Percentiles rank a stretch among this genome's conserved stretches.
phyloP scores from a whole-genome alignment of 2,329 filamentous ascomycete species.

The Pyricularia pennisetigena region DNA sequence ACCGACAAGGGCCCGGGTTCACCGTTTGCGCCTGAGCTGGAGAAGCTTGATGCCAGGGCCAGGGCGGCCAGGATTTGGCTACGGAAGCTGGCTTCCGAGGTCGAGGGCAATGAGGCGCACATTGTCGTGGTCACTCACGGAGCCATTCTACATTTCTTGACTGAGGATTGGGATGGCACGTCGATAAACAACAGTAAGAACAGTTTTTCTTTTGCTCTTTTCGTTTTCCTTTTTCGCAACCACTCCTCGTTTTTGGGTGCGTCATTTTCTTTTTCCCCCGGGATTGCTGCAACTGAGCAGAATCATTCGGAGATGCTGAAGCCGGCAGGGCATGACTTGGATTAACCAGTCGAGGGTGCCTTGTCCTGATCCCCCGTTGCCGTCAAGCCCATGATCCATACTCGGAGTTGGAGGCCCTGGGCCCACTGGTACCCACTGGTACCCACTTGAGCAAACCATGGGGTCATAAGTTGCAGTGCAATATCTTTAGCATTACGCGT shows the following conservation, averaged over 20 bases:
- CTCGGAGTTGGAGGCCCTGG: background rate
- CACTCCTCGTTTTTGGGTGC: background rate
- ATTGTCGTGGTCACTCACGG: slow-evolving; percentile 75
- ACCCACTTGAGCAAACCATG: background rate
- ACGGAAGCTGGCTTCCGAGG: slow-evolving; percentile 31
- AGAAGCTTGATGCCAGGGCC: slow-evolving; percentile 51
- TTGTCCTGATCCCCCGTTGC: background rate
- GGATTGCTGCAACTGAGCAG: background rate
- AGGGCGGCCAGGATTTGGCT: slow-evolving; percentile 50
- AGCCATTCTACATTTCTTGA: slow-evolving; percentile 75
- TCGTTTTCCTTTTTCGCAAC: background rate
- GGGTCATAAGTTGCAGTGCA: background rate
- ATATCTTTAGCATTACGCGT: background rate
- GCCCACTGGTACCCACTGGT: background rate
- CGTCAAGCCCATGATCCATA: background rate
- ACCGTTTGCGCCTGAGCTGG: slow-evolving; percentile 34
- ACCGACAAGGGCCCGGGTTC: slow-evolving; percentile 49
- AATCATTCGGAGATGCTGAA: background rate
- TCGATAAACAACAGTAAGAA: slow-evolving; percentile 25
- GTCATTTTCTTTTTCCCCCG: background rate
- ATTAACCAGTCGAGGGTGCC: background rate
- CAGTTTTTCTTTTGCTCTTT: background rate
- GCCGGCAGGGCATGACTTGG: background rate
- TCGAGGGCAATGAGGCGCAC: slow-evolving; percentile 39
- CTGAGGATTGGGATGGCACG: slow-evolving; percentile 66